Evolutionary conservation across 805 yeast species (phyloP).

Genomic region (Nakazawaea wyomingensis): DNA sequence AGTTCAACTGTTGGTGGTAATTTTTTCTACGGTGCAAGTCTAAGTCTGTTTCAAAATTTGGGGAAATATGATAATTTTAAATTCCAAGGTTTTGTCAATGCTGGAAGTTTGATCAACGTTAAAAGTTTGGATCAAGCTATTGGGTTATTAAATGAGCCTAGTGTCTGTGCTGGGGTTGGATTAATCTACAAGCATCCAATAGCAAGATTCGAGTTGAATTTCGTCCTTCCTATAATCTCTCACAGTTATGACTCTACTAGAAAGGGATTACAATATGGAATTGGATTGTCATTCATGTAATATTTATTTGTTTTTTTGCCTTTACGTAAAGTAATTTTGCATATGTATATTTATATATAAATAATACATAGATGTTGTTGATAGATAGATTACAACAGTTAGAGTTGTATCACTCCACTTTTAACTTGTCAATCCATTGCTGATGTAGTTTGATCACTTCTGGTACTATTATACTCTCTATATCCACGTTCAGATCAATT

Average conservation of each 20-base stretch:
- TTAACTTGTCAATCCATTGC: conserved; percentile 51
- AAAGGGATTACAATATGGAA: conserved; percentile 55
- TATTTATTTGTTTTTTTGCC: neutral
- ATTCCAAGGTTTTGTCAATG: conserved; percentile 42
- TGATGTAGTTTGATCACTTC: conserved; percentile 61
- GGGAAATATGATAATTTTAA: conserved; percentile 47
- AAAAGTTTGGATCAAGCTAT: neutral
- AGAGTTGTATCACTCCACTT: too few species aligned
- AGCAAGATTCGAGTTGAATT: conserved; percentile 54
- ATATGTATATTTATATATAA: too few species aligned
- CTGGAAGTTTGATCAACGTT: conserved; percentile 37
- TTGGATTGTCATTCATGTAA: conserved; percentile 53
- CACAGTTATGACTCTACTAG: conserved; percentile 41
- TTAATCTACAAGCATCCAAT: conserved; percentile 49
- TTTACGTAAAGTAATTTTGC: too few species aligned
- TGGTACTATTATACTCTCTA: conserved; percentile 80
- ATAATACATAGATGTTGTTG: too few species aligned
- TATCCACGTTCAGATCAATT: conserved; percentile 40
- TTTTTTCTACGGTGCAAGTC: conserved; percentile 39
- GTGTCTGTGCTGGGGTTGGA: conserved; percentile 43
- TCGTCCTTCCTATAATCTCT: conserved; percentile 42
- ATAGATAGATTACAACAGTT: too few species aligned
- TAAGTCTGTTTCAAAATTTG: conserved; percentile 36
- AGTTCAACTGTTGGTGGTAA: conserved; percentile 50
- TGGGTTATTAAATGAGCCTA: conserved; percentile 20